phyloP scores from a whole-genome alignment of 2,329 filamentous ascomycete species.

The Stagonosporopsis rhizophila region DNA sequence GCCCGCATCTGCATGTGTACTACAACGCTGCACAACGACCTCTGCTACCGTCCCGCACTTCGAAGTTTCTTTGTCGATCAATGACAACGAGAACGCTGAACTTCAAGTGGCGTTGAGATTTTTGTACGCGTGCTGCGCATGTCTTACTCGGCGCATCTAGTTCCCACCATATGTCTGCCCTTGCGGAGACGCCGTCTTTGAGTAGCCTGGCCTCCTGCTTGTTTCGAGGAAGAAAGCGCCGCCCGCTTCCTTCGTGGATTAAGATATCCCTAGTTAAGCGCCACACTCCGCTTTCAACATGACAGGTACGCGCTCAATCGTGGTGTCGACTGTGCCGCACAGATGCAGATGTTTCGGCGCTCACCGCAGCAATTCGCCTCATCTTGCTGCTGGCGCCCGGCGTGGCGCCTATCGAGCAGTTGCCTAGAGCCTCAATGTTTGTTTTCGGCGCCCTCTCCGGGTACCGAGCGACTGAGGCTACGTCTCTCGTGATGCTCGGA shows the following conservation, averaged over 20 bases:
- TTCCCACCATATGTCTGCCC: constrained; percentile 2
- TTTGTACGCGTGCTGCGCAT: constrained; percentile 9
- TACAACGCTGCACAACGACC: constrained; percentile 3
- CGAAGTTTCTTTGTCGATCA: neutral
- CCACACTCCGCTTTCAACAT: neutral
- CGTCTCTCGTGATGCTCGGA: constrained; percentile 1
- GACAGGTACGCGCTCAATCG: constrained; percentile 10
- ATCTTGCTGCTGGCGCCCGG: constrained; percentile 4
- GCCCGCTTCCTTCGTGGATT: neutral
- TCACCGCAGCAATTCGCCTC: constrained; percentile 5
- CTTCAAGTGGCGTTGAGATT: constrained; percentile 2
- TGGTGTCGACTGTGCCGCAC: constrained; percentile 9
- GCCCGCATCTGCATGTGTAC: constrained; percentile 6
- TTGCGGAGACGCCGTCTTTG: constrained; percentile 13
- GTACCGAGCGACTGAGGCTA: constrained; percentile 3
- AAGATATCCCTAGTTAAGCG: constrained; percentile 5
- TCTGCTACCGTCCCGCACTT: neutral
- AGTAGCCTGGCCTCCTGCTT: constrained; percentile 1
- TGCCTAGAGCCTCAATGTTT: constrained; percentile 1
- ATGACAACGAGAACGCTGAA: neutral
- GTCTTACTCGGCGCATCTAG: constrained; percentile 8
- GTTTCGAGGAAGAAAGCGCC: constrained; percentile 6
- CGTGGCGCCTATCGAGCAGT: constrained; percentile 12
- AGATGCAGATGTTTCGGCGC: constrained; percentile 2
- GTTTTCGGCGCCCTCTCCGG: neutral